phyloP scores from a whole-genome alignment of 305 asterid genomes.

The Solanum aculeatissimum region DNA sequence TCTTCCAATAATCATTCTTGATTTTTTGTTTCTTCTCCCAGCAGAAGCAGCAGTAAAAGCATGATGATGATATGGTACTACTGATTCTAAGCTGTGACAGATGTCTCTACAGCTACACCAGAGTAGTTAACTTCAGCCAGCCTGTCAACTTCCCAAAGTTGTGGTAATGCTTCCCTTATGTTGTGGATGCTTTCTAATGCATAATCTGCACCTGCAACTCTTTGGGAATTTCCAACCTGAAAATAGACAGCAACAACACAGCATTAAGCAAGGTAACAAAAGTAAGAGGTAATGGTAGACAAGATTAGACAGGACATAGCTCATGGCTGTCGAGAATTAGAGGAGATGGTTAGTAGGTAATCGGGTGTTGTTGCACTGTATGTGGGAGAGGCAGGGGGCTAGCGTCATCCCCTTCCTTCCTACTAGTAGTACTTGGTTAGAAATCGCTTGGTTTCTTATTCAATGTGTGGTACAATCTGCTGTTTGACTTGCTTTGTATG shows the following conservation, averaged over 20 bases:
- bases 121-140: constrained; percentile 45
- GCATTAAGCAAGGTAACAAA: neutral
- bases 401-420: neutral
- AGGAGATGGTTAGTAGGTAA: neutral
- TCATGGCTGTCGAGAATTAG: no score
- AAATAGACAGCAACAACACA: neutral
- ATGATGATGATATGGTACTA: neutral
- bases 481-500: no score
- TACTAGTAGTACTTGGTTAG: no score
- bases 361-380: rapidly evolving
- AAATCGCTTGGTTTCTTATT: no score
- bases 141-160: constrained; percentile 70
- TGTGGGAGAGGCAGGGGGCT: neutral
- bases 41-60: neutral
- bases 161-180: constrained; percentile 83
- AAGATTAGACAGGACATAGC: neutral
- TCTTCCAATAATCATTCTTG: neutral
- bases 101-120: constrained; percentile 51
- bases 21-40: neutral
- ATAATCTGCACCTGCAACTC: constrained; percentile 81
- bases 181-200: constrained; percentile 88
- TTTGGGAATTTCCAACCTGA: constrained; percentile 82
- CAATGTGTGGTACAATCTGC: no score
- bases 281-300: neutral
- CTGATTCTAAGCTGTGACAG: constrained; percentile 37